Percentiles rank a stretch among this genome's conserved stretches.
These are phyloP conservation scores for Mycena floridula DNA, from an alignment of 768 basidiomycete species.

Conservation along the genomic window DNA sequence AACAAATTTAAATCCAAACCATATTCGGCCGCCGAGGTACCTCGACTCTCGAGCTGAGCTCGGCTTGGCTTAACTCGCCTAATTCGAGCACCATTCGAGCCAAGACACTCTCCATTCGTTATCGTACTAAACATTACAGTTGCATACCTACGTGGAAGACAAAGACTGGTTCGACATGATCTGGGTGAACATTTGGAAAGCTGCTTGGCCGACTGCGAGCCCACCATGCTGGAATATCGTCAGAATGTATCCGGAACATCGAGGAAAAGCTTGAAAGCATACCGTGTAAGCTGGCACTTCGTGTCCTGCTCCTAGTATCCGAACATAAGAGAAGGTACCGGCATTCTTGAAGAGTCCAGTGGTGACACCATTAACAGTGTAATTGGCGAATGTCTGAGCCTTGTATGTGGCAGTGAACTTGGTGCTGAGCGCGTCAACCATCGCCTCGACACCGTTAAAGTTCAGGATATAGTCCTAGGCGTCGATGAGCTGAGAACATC, in stretches of 20 bases:
- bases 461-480: slow-evolving; percentile 30
- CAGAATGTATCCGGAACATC: background rate
- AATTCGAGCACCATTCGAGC: no score
- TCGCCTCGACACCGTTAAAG: slow-evolving; percentile 35
- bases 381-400: slow-evolving; percentile 26
- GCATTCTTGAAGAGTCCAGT: slow-evolving; percentile 39
- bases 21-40: no score
- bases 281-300: slow-evolving; percentile 23
- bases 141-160: slow-evolving; percentile 5
- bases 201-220: slow-evolving; percentile 16
- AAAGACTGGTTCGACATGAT: slow-evolving; percentile 14
- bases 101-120: background rate
- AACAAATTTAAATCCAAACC: no score
- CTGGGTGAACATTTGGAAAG: slow-evolving; percentile 17
- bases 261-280: background rate
- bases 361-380: slow-evolving; percentile 27
- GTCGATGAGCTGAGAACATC: background rate
- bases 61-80: no score
- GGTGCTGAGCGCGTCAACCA: slow-evolving; percentile 30
- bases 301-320: slow-evolving; percentile 26
- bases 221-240: slow-evolving; percentile 3
- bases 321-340: slow-evolving; percentile 37
- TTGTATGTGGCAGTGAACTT: slow-evolving; percentile 23
- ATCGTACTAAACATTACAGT: background rate
- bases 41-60: no score